phyloP scores from a whole-genome alignment of 2,329 filamentous ascomycete species.

The Simplicillium sp. region DNA sequence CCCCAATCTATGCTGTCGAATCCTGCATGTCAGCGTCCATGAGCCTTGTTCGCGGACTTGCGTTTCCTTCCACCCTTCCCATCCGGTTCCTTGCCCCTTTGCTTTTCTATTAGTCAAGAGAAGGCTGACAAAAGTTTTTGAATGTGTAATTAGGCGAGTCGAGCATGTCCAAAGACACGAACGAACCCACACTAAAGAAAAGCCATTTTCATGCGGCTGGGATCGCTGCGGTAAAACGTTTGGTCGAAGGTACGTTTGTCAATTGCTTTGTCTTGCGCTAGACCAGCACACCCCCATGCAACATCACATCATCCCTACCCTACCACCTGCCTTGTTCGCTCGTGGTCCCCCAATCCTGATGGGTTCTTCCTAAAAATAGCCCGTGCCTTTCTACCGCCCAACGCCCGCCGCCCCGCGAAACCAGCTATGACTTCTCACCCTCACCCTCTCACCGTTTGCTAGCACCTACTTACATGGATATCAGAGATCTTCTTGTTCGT shows the following conservation, averaged over 20 bases:
- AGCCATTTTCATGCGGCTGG: conserved; percentile 52
- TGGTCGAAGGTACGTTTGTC: conserved; percentile 45
- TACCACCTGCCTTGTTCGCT: neutral
- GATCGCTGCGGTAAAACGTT: conserved; percentile 53
- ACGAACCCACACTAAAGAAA: conserved; percentile 56
- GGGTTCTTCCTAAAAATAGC: neutral
- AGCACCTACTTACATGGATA: conserved; percentile 47
- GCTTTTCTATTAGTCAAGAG: conserved; percentile 1
- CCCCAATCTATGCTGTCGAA: neutral
- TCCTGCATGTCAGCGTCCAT: conserved; percentile 5
- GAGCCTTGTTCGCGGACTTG: neutral
- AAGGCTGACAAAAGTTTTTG: conserved; percentile 11
- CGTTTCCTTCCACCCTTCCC: neutral
- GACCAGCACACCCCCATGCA: conserved; percentile 2
- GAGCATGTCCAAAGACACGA: conserved; percentile 57
- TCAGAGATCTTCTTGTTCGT: conserved; percentile 53
- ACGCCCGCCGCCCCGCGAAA: neutral
- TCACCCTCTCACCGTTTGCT: conserved; percentile 6
- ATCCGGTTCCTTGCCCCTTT: neutral
- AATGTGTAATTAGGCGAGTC: conserved; percentile 36
- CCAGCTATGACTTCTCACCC: neutral
- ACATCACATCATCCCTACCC: conserved; percentile 1
- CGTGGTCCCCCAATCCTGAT: too few relatives aligned
- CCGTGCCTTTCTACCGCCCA: conserved; percentile 5
- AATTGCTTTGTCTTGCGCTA: neutral